These are phyloP conservation scores for Gossypium davidsonii DNA, from an alignment of 441 rosid genomes.

Conservation along the genomic window DNA sequence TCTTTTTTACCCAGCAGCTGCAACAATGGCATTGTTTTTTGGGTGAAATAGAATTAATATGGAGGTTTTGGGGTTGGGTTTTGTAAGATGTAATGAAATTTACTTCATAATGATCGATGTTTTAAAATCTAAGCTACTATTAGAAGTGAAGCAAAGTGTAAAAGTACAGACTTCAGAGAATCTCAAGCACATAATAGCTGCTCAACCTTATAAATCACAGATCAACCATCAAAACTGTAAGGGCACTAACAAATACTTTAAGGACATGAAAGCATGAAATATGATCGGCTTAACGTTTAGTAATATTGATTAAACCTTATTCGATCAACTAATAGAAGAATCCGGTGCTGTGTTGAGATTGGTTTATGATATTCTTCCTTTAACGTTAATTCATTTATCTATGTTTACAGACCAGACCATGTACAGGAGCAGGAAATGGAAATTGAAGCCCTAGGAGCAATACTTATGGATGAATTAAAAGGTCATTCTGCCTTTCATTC, in stretches of 20 bases:
- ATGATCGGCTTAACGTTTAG: not conserved
- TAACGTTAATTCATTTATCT: not conserved
- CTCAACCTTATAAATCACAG: not conserved
- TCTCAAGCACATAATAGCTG: not conserved
- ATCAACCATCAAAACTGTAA: not conserved
- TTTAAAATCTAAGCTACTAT: not conserved
- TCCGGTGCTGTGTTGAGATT: not conserved
- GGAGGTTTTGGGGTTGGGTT: not conserved
- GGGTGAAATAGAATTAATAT: not conserved
- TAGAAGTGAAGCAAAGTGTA: not conserved
- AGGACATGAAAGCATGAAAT: not conserved
- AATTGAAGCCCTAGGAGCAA: conserved; percentile 87
- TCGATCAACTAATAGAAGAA: not conserved
- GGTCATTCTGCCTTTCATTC: conserved; percentile 30
- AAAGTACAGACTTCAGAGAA: not conserved
- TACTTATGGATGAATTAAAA: conserved; percentile 93
- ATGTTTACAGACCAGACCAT: conserved; percentile 65
- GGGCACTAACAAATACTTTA: not conserved
- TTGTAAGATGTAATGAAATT: not conserved
- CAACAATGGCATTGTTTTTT: not conserved
- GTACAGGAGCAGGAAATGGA: conserved; percentile 88
- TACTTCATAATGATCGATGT: not conserved
- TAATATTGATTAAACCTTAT: not conserved
- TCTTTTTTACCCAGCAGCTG: not conserved
- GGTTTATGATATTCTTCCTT: not conserved